Evolutionary conservation across 2,329 filamentous ascomycete species (phyloP).

Genomic region (Calonectria naviculata): DNA sequence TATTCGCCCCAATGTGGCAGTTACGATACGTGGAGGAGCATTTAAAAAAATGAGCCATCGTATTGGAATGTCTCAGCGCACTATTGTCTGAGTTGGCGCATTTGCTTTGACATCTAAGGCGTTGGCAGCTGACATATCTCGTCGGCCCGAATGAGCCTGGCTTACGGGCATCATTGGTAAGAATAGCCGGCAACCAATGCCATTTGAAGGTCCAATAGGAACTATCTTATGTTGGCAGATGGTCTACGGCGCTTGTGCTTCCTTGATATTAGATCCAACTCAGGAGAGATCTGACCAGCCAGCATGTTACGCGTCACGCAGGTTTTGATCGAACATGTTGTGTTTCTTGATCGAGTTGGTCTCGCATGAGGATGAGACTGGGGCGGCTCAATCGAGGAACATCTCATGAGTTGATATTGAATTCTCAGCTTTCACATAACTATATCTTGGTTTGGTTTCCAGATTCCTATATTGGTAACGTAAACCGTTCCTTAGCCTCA

Average conservation of each 20-base stretch:
- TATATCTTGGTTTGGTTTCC: too few species aligned
- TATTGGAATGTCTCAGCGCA: background rate
- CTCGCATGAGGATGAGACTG: background rate
- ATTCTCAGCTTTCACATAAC: too few species aligned
- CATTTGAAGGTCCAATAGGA: conserved; percentile 31
- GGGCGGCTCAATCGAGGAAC: background rate
- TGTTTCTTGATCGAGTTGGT: background rate
- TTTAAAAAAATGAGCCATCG: conserved; percentile 10
- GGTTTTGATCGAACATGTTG: conserved; percentile 31
- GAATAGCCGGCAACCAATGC: conserved; percentile 34
- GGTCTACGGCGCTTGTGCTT: conserved; percentile 8
- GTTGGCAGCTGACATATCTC: conserved; percentile 37
- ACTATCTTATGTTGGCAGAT: conserved; percentile 27
- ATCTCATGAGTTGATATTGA: too few species aligned
- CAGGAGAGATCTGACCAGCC: background rate
- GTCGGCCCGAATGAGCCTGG: conserved; percentile 35
- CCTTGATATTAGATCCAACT: background rate
- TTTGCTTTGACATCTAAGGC: conserved; percentile 25
- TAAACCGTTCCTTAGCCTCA: background rate
- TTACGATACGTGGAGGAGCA: conserved; percentile 31
- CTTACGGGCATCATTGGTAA: conserved; percentile 28
- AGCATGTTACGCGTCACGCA: background rate
- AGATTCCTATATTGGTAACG: background rate
- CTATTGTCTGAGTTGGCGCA: conserved; percentile 5
- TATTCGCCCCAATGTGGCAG: conserved; percentile 36